Conservation (phyloP, 2,329 filamentous ascomycete species). For the Fusarium subglutinans region DNA sequence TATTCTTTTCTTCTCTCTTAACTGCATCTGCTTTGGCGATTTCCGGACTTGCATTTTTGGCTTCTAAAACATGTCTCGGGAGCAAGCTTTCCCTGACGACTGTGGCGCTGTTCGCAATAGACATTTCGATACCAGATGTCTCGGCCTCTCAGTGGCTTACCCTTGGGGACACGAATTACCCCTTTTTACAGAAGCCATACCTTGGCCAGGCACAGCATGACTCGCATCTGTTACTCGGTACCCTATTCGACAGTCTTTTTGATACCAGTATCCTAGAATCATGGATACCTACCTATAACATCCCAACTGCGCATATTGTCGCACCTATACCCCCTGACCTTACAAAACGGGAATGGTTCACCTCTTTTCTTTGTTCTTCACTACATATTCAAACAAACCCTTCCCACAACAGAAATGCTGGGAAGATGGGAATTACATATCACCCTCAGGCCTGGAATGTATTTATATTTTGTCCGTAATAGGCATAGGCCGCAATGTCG, state of each 20-base stretch:
- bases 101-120: conserved; percentile 33
- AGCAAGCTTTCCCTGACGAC: conserved; percentile 23
- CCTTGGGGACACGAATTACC: conserved; percentile 1
- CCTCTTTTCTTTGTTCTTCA: conserved; percentile 37
- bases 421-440: conserved; percentile 36
- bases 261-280: conserved; percentile 40
- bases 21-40: conserved; percentile 35
- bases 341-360: conserved; percentile 25
- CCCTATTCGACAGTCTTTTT: conserved; percentile 34
- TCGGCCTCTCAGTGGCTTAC: conserved; percentile 26
- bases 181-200: conserved; percentile 13
- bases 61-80: conserved; percentile 38
- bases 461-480: conserved; percentile 21
- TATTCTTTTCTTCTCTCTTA: conserved; percentile 25
- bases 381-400: conserved; percentile 36
- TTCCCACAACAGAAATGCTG: conserved; percentile 13
- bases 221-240: conserved; percentile 30
- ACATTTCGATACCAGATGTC: conserved; percentile 36
- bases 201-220: conserved; percentile 11
- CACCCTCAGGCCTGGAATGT: conserved; percentile 36
- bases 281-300: conserved; percentile 34
- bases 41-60: conserved; percentile 30
- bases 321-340: conserved; percentile 42
- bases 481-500: conserved; percentile 31
- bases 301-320: conserved; percentile 37